Percentiles rank a stretch among this genome's conserved stretches.
These are phyloP conservation scores for Cucumis cinereus DNA, from an alignment of 306 rosid genomes.

Conservation along the genomic window DNA sequence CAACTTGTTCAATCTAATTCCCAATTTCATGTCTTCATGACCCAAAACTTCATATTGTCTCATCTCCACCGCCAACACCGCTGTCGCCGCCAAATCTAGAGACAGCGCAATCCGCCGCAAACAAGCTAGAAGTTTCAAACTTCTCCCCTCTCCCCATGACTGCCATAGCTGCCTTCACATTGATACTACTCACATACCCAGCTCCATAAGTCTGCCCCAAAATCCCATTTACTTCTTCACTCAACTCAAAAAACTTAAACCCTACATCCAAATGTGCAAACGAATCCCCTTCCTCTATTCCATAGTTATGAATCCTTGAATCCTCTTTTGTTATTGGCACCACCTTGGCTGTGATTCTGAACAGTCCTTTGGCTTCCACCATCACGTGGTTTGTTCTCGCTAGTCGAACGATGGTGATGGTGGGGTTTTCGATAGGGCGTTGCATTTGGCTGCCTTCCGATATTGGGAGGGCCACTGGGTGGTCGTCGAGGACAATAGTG, in stretches of 20 bases:
- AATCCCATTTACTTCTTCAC: constrained; percentile 33
- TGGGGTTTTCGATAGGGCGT: constrained; percentile 5
- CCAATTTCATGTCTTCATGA: not conserved
- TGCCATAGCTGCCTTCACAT: constrained; percentile 39
- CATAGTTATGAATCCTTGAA: constrained; percentile 39
- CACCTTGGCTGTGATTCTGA: constrained; percentile 38
- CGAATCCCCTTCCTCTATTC: constrained; percentile 33
- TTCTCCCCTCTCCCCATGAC: constrained; percentile 41
- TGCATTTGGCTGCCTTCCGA: constrained; percentile 29
- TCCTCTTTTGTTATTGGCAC: constrained; percentile 58
- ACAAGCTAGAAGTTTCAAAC: constrained; percentile 30
- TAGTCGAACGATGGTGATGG: constrained; percentile 9
- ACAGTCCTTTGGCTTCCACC: constrained; percentile 30
- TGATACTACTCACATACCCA: constrained; percentile 25
- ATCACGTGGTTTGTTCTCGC: constrained; percentile 20
- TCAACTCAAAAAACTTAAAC: constrained; percentile 40
- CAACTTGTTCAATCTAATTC: no score
- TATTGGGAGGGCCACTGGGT: constrained; percentile 16
- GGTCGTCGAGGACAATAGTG: constrained; percentile 21
- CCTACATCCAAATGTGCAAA: constrained; percentile 59
- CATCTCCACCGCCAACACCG: not conserved
- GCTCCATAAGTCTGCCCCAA: constrained; percentile 56
- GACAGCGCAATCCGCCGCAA: constrained; percentile 40
- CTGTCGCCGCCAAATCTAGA: constrained; percentile 18
- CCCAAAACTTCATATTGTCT: not conserved